Evolutionary conservation across 2,329 filamentous ascomycete species (phyloP).

Genomic region (Lithohypha guttulata): DNA sequence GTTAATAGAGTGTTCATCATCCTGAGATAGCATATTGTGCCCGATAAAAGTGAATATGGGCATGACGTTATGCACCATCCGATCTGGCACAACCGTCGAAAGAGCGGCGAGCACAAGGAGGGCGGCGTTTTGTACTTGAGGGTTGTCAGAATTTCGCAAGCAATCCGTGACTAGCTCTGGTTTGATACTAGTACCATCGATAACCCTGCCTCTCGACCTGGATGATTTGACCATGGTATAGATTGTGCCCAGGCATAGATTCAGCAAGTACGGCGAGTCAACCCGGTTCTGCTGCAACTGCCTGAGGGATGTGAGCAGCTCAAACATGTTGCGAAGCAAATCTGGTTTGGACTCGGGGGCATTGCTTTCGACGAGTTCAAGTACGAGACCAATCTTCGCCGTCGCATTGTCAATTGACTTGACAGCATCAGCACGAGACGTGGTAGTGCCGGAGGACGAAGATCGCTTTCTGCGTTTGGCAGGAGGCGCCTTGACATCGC

Average conservation of each 20-base stretch:
- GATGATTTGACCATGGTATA: slow-evolving; percentile 73
- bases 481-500: slow-evolving; percentile 59
- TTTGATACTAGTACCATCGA: slow-evolving; percentile 70
- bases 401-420: slow-evolving; percentile 12
- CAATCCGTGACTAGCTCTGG: slow-evolving; percentile 89
- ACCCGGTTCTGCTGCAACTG: slow-evolving; percentile 71
- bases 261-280: slow-evolving; percentile 82
- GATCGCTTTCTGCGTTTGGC: slow-evolving; percentile 69
- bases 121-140: slow-evolving; percentile 86
- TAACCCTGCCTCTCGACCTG: slow-evolving; percentile 43
- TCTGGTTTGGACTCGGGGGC: slow-evolving; percentile 62
- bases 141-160: slow-evolving; percentile 80
- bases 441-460: slow-evolving; percentile 34
- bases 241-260: slow-evolving; percentile 69
- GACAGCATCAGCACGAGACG: slow-evolving; percentile 35
- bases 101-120: slow-evolving; percentile 78
- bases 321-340: slow-evolving; percentile 70
- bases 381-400: slow-evolving; percentile 55
- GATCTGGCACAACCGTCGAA: slow-evolving; percentile 75
- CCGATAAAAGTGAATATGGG: slow-evolving; percentile 99
- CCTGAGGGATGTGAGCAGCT: slow-evolving; percentile 74
- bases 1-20: slow-evolving; percentile 92
- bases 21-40: slow-evolving; percentile 77
- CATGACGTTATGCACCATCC: slow-evolving; percentile 95
- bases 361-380: slow-evolving; percentile 78